These are phyloP conservation scores for Calonectria hawksworthii DNA, from an alignment of 2,329 filamentous ascomycete genomes.

Conservation along the genomic window DNA sequence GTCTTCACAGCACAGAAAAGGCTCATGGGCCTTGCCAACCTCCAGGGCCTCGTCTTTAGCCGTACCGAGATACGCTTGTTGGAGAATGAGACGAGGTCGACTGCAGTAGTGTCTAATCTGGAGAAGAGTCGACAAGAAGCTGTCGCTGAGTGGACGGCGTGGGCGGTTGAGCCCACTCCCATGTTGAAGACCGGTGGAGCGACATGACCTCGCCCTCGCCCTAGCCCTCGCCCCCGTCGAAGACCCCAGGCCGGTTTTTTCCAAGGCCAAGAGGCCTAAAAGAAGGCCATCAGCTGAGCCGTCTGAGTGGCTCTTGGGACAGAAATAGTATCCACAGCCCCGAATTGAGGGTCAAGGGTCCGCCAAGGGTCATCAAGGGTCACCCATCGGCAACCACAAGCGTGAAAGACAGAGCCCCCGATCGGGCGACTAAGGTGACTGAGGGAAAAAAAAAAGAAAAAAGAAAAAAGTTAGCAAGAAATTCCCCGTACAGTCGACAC, in stretches of 20 bases:
- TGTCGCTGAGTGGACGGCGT: constrained; percentile 13
- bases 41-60: constrained; percentile 9
- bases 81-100: constrained; percentile 17
- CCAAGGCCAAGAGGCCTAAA: constrained; percentile 38
- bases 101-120: constrained; percentile 22
- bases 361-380: constrained; percentile 37
- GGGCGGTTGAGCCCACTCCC: constrained; percentile 21
- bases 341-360: constrained; percentile 31
- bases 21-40: constrained; percentile 20
- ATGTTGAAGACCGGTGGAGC: constrained; percentile 25
- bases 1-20: background rate
- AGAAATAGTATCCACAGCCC: constrained; percentile 47
- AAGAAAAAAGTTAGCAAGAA: constrained; percentile 1
- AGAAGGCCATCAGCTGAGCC: constrained; percentile 39
- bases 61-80: constrained; percentile 16
- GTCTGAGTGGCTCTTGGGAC: constrained; percentile 37
- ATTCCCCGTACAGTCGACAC: constrained; percentile 20
- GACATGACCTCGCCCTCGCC: constrained; percentile 3
- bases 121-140: constrained; percentile 13
- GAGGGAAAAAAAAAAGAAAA: constrained; percentile 25
- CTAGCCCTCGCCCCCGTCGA: constrained; percentile 31
- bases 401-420: constrained; percentile 13
- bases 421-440: constrained; percentile 10
- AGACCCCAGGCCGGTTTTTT: constrained; percentile 37
- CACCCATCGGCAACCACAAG: constrained; percentile 34